A percentile compares a stretch with the other conserved stretches of the same genome.
Evolutionary conservation across 257 asterid genomes (phyloP).

Genomic region (Solanum sparsipilum): DNA sequence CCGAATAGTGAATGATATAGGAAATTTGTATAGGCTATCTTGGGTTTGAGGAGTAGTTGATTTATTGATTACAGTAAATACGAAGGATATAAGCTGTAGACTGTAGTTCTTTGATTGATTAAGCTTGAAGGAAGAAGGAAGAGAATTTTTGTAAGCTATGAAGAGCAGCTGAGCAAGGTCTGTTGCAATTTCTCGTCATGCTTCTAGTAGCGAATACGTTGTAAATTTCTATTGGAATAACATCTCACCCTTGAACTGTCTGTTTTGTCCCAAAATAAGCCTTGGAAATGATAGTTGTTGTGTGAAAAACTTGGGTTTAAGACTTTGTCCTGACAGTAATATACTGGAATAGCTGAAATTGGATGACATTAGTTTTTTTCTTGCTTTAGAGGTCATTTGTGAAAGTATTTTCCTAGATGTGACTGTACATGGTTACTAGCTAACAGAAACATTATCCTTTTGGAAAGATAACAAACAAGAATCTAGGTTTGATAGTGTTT

Average conservation of each 20-base stretch:
- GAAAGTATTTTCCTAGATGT: background rate
- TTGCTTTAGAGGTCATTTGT: background rate
- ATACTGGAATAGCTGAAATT: background rate
- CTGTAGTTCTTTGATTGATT: background rate
- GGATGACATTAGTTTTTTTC: background rate
- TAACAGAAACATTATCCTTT: background rate
- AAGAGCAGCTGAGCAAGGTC: background rate
- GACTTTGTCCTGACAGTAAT: background rate
- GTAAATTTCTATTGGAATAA: background rate
- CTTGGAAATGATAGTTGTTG: background rate
- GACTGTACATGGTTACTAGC: background rate
- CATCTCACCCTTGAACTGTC: background rate
- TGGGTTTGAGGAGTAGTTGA: background rate
- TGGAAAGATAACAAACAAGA: background rate
- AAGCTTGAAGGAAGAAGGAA: background rate
- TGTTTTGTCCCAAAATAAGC: background rate
- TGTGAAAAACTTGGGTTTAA: background rate
- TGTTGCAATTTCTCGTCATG: background rate
- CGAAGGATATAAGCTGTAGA: background rate
- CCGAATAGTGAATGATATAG: background rate
- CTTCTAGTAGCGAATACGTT: background rate
- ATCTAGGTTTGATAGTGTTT: background rate
- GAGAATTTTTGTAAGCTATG: background rate
- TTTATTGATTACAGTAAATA: background rate
- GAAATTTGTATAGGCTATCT: background rate